Base-by-base conservation (phyloP, 78 protist genomes). In the Dictyostelium capitatum region DNA sequence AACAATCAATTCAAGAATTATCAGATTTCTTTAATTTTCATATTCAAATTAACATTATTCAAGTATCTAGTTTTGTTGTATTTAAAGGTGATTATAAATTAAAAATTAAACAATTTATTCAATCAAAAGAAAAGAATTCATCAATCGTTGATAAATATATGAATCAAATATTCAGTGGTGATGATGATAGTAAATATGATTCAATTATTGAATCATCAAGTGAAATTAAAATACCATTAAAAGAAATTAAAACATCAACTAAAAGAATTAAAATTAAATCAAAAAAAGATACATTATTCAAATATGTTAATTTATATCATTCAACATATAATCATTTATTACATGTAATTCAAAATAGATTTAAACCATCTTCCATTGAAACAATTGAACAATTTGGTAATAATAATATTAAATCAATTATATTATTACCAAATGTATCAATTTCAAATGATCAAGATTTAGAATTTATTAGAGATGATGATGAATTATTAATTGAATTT, bases 401-500 rank as follows among this genome's bases (percentile, higher is more conserved):
- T 10, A 51, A 54, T 23, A 32, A n/a, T 23, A 75, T 85, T 11
- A 54, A 85, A 62, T 62, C 82, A 14, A 75, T 85, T 17, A 37
- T 51, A 57, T 62, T 85, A 30, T 37, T 73, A 56, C 92, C 92
- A 59, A 48, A 85, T 37, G 54, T 85, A 59, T 62, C 70, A 30
- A 57, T 62, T n/a, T 12, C 43, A 30, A 62, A 62, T 46, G 92
- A 85, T 59, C 17, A 64, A 20, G 82, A 62, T 77, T 17, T 85
- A 37, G 56, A 75, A 48, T 85, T 46, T 62, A 47, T 85, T 17
- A 77, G 67, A 30, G 92, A 85, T 48, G 65, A 62, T 47, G 92
- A 85, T 62, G 77, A 75, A 77, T n/a, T 85, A 3, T 78, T 74
- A 75, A 32, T 85, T 0, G 69, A 65, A 20, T 83, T 83, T 43